Evolutionary conservation across 2,329 filamentous ascomycete genomes (phyloP).

Genomic region (Aspergillus sp.): DNA sequence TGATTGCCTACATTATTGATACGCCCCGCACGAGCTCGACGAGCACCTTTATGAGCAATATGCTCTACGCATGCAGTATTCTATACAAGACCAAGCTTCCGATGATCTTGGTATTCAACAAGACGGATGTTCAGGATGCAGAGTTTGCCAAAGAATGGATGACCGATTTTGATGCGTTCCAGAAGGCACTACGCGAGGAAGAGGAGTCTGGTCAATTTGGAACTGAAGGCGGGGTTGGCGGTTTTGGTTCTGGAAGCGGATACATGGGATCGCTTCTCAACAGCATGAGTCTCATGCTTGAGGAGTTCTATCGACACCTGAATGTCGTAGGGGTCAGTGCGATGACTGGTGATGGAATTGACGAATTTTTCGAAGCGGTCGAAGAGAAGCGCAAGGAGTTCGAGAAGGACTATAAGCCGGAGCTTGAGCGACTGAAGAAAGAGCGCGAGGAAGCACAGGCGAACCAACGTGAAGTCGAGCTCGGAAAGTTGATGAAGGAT

Average conservation of each 20-base stretch:
- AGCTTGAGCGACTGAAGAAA: conserved; percentile 74
- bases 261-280: conserved; percentile 97
- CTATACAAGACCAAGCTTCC: conserved; percentile 98
- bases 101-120: conserved; percentile 99
- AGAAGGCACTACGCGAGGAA: conserved; percentile 76
- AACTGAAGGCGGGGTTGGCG: conserved; percentile 61
- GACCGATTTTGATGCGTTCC: conserved; percentile 97
- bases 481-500: conserved; percentile 92
- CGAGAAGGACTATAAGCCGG: conserved; percentile 83
- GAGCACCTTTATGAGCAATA: conserved; percentile 98
- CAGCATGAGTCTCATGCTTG: conserved; percentile 95
- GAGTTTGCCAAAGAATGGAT: conserved; percentile 97
- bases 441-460: conserved; percentile 76
- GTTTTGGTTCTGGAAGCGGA: conserved; percentile 71
- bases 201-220: conserved; percentile 76
- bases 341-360: conserved; percentile 86
- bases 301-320: conserved; percentile 95
- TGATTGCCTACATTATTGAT: conserved; percentile 96
- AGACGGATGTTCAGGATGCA: conserved; percentile 91
- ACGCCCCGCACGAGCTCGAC: conserved; percentile 91
- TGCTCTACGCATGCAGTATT: conserved; percentile 98
- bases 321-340: conserved; percentile 91
- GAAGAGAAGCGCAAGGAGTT: conserved; percentile 86
- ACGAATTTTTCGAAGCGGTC: conserved; percentile 91
- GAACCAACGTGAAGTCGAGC: conserved; percentile 71